Evolutionary conservation across 331 rosid species (phyloP).

Genomic region (Acacia pycnantha): DNA sequence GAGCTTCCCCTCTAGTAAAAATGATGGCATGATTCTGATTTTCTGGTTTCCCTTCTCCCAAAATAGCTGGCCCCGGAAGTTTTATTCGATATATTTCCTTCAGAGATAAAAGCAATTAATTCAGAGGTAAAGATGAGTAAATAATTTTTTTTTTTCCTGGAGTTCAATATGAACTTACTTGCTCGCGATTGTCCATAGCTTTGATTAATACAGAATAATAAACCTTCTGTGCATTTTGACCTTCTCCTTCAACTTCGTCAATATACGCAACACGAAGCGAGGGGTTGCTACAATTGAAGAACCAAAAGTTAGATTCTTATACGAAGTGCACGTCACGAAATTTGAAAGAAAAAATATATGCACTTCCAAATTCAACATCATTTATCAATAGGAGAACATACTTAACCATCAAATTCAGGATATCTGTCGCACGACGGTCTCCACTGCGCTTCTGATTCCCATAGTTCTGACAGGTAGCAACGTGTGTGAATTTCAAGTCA

Average conservation of each 20-base stretch:
- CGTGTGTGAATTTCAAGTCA: constrained; percentile 93
- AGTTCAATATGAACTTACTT: constrained; percentile 53
- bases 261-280: constrained; percentile 98
- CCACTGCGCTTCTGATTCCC: constrained; percentile 96
- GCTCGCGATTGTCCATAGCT: constrained; percentile 82
- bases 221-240: constrained; percentile 71
- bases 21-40: constrained; percentile 95
- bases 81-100: constrained; percentile 94
- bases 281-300: constrained; percentile 64
- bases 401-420: constrained; percentile 95
- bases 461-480: constrained; percentile 96
- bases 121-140: constrained; percentile 20
- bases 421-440: constrained; percentile 96
- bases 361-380: background rate
- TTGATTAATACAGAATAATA: constrained; percentile 92
- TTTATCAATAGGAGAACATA: constrained; percentile 48
- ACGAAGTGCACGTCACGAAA: constrained; percentile 28
- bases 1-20: constrained; percentile 96
- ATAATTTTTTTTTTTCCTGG: background rate
- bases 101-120: constrained; percentile 33
- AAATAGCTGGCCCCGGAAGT: constrained; percentile 86
- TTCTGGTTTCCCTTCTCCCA: constrained; percentile 99
- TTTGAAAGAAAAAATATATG: constrained; percentile 16
- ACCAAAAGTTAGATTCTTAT: constrained; percentile 33
- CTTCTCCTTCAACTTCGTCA: constrained; percentile 94